A percentile compares a stretch with the other conserved stretches of the same genome.
phyloP scores from a whole-genome alignment of 805 yeast species.

The Martiniozyma abietophila region DNA sequence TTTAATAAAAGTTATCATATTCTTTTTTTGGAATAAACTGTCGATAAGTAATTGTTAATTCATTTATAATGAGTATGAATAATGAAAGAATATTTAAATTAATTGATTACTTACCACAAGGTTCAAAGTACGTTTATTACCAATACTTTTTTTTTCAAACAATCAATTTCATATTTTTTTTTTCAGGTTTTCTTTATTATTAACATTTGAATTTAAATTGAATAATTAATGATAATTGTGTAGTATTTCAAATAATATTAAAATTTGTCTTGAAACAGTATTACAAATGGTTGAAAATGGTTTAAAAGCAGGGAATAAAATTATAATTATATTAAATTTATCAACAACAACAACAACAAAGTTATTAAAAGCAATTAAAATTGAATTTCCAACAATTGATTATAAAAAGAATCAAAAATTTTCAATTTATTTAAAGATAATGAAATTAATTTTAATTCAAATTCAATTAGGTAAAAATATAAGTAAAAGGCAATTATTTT shows the following conservation, averaged over 20 bases:
- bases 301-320: conserved; percentile 18
- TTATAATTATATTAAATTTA: conserved; percentile 14
- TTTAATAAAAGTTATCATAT: too few species aligned
- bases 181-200: not conserved
- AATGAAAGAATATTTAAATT: too few species aligned
- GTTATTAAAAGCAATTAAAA: conserved; percentile 1
- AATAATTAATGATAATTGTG: not conserved
- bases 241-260: not conserved
- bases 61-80: too few species aligned
- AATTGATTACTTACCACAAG: too few species aligned
- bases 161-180: too few species aligned
- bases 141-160: too few species aligned
- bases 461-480: conserved; percentile 15
- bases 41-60: too few species aligned
- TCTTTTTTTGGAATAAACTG: too few species aligned
- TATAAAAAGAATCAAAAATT: conserved; percentile 14
- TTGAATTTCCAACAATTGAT: conserved; percentile 17
- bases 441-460: conserved; percentile 16
- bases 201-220: not conserved
- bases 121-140: too few species aligned
- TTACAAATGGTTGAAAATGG: conserved; percentile 22
- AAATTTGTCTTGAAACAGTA: conserved; percentile 1
- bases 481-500: conserved; percentile 50
- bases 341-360: conserved; percentile 7
- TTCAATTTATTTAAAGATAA: conserved; percentile 16